Base-by-base conservation (phyloP, 257 asterid genomes). In the Forsythia viridissima region DNA sequence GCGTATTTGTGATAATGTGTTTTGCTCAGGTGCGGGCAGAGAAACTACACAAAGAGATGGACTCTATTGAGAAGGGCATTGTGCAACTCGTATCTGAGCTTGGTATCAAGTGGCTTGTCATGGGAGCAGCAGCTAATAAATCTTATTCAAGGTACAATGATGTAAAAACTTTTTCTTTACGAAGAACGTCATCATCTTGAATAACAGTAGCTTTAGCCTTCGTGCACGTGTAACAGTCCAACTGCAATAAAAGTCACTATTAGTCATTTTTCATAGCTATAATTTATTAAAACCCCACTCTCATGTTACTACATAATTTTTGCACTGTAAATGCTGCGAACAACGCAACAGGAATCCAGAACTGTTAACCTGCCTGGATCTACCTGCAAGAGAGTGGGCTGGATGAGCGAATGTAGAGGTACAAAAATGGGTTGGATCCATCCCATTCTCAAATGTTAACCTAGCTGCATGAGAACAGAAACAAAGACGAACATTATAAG, bases 121-220 rank as follows among this genome's bases (percentile, higher is more conserved):
- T 94, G 93, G 99, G 99, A 75, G 97, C 90, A 3, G 97, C 97
- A 69, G 90, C 94, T 69, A 87, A 80, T 80, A 88, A 83, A 86
- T 77, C 85, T 76, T 95, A 87, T 84, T 89, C 97, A 44, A 87
- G 82, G 99, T 95, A 95, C 39, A 52, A 9, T 59, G 34, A 72
- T 59, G 68, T 39, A 6, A 61, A 61, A 24, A 8, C 0, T 11
- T 59, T 11, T 65, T 73, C 39, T 13, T 61, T 78, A 21, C 11
- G 7, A 48, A 44, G 37, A 75, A 67, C 70, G 13, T 51, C 12
- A 39, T 66, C 39, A 68, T 77, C 59, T 51, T 51, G 41, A 74
- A 75, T 68, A 70, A 48, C 69, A 43, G 0, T 21, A 63, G 40
- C 70, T 63, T 21, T 59, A n/a, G 68, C 68, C 34, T 59, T 20